Conservation (phyloP, 1,284 basidiomycete genomes). For the Ustilago sp. region DNA sequence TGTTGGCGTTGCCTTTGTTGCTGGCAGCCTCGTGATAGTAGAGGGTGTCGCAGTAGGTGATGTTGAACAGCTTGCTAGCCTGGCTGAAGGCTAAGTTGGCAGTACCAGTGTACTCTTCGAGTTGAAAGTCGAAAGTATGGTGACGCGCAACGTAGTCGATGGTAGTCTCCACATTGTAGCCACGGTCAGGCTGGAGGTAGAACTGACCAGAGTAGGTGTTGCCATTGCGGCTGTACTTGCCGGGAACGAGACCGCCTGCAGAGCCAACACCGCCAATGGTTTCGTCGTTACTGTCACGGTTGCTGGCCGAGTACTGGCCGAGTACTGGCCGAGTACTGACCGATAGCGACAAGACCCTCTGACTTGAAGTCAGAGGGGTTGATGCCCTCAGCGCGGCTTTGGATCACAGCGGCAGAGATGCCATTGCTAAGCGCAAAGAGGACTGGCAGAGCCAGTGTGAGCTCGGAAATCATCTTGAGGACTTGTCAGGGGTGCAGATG, state of each 20-base stretch:
- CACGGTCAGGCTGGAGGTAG: constrained; percentile 74
- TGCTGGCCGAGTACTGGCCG: constrained; percentile 64
- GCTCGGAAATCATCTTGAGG: constrained; percentile 17
- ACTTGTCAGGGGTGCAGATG: no score
- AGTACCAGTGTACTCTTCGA: constrained; percentile 72
- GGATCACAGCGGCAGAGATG: constrained; percentile 25
- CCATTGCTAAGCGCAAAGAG: constrained; percentile 8
- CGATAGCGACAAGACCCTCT: constrained; percentile 70
- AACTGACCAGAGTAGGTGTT: constrained; percentile 72
- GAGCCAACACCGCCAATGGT: constrained; percentile 69
- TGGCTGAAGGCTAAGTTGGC: constrained; percentile 73
- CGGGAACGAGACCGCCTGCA: constrained; percentile 41
- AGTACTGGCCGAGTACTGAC: constrained; percentile 66
- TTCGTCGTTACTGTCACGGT: constrained; percentile 64
- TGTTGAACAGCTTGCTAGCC: constrained; percentile 74
- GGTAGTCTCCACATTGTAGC: constrained; percentile 71
- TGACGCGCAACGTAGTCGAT: constrained; percentile 76
- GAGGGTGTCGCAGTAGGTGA: constrained; percentile 74
- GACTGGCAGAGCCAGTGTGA: constrained; percentile 22
- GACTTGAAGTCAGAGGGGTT: constrained; percentile 57
- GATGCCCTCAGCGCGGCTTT: constrained; percentile 24
- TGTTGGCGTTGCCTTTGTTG: not conserved
- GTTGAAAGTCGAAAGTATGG: constrained; percentile 75
- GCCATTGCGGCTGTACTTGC: constrained; percentile 32
- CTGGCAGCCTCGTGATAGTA: constrained; percentile 73